Percentiles rank a stretch among this genome's conserved stretches.
Conservation (phyloP, 805 yeast genomes). For the Pichia sporocuriosa region DNA sequence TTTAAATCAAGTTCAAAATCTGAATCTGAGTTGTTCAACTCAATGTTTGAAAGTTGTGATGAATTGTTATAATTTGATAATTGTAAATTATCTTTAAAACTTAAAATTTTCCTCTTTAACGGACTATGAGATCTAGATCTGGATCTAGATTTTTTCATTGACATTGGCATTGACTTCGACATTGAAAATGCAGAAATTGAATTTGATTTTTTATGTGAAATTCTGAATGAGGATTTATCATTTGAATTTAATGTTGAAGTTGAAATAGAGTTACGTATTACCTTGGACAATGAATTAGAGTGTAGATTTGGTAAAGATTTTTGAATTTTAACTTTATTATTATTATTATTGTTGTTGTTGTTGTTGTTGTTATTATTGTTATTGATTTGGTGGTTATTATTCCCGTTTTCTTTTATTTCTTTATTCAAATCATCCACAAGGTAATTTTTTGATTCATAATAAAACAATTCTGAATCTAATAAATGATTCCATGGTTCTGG, state of each 20-base stretch:
- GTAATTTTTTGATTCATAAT: not conserved
- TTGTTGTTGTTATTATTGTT: too few relatives aligned
- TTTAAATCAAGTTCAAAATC: conserved; percentile 25
- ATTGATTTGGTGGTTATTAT: too few relatives aligned
- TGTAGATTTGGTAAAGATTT: conserved; percentile 3
- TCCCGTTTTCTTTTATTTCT: conserved; percentile 6
- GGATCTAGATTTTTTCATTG: too few relatives aligned
- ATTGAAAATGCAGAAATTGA: conserved; percentile 8
- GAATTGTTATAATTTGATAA: conserved; percentile 2
- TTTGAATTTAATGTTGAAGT: conserved; percentile 1
- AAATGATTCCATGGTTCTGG: not conserved
- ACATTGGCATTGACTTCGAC: conserved; percentile 5
- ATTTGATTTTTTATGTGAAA: conserved; percentile 7
- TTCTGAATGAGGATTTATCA: too few relatives aligned
- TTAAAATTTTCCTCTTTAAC: conserved; percentile 21
- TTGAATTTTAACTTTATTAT: conserved; percentile 1
- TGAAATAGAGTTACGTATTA: not conserved
- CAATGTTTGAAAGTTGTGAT: too few relatives aligned
- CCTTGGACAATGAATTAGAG: conserved; percentile 2
- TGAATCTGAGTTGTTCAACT: too few relatives aligned
- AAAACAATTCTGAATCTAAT: not conserved
- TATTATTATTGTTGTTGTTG: too few relatives aligned
- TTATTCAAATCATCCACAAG: conserved; percentile 5
- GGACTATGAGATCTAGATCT: conserved; percentile 21
- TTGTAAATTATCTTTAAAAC: conserved; percentile 16